These are phyloP conservation scores for Abeoforma whisleri DNA, from an alignment of 78 protist genomes.

Conservation along the genomic window DNA sequence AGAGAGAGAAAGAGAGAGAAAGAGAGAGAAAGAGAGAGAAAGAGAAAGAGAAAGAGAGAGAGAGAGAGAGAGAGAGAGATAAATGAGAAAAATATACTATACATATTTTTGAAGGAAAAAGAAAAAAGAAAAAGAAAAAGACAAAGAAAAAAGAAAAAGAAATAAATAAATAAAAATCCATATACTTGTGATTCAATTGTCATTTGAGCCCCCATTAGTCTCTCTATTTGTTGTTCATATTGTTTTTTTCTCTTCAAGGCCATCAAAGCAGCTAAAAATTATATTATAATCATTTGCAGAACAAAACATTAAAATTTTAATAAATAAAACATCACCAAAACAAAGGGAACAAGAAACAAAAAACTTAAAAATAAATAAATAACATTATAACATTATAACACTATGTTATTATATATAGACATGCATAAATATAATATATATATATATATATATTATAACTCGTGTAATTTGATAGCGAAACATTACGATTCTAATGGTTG, in stretches of 20 bases:
- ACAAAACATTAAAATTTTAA: no score
- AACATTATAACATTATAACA: neutral
- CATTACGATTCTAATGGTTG: no score
- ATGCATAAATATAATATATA: neutral
- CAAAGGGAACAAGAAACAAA: no score
- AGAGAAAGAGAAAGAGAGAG: slow-evolving; percentile 3
- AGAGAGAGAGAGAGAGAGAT: neutral
- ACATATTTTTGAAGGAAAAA: neutral
- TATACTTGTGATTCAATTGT: slow-evolving; percentile 21
- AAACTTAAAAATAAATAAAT: no score
- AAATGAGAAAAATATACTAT: neutral
- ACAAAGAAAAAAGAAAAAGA: no score
- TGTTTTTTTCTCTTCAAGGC: slow-evolving; percentile 41
- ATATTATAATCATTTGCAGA: no score
- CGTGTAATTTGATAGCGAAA: no score
- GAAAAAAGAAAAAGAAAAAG: no score
- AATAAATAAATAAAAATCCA: no score
- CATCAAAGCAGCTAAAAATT: slow-evolving; percentile 27
- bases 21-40: neutral
- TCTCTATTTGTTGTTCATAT: slow-evolving; percentile 39
- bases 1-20: neutral
- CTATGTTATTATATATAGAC: neutral
- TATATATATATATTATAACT: no score
- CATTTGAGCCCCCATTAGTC: neutral
- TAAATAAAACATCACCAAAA: no score